Evolutionary conservation across 805 yeast species (phyloP).

Genomic region (Sungouiella thailandica): DNA sequence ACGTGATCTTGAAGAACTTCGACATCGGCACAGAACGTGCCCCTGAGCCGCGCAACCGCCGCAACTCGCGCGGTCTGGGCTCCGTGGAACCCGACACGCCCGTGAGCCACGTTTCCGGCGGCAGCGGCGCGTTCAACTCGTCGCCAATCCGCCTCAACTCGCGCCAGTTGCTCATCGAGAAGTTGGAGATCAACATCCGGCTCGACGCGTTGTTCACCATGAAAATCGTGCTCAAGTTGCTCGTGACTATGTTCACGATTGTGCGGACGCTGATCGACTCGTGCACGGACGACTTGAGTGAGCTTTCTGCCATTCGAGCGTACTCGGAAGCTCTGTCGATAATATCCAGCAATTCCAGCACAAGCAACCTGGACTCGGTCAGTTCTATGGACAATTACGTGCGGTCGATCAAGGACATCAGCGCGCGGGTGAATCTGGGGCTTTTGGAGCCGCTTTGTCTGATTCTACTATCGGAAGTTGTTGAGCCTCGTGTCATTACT

Average conservation of each 20-base stretch:
- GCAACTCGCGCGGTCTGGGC: slow-evolving; percentile 1
- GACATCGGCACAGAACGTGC: slow-evolving; percentile 26
- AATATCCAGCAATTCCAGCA: slow-evolving; percentile 26
- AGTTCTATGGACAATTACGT: slow-evolving; percentile 30
- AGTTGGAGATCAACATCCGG: slow-evolving; percentile 38
- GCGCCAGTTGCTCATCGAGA: slow-evolving; percentile 38
- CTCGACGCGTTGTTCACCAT: slow-evolving; percentile 36
- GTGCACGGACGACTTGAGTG: slow-evolving; percentile 4
- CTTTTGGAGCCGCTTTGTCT: slow-evolving; percentile 34
- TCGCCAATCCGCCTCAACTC: slow-evolving; percentile 39
- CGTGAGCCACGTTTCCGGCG: slow-evolving; percentile 1
- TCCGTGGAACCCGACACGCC: not conserved
- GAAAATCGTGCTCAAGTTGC: slow-evolving; percentile 28
- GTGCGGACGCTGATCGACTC: slow-evolving; percentile 21
- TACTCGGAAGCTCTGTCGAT: slow-evolving; percentile 31
- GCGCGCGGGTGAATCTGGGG: slow-evolving; percentile 28
- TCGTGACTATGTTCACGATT: slow-evolving; percentile 22
- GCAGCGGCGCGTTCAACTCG: slow-evolving; percentile 9
- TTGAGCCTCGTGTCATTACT: slow-evolving; percentile 23
- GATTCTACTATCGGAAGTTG: slow-evolving; percentile 25
- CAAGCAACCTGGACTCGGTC: slow-evolving; percentile 17
- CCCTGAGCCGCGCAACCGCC: not conserved
- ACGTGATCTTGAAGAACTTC: slow-evolving; percentile 32
- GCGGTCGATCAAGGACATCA: slow-evolving; percentile 21
- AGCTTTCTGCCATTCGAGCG: slow-evolving; percentile 1